These are phyloP conservation scores for Oryza officinalis DNA, from an alignment of 176 grass and related monocot genomes.

Conservation along the genomic window DNA sequence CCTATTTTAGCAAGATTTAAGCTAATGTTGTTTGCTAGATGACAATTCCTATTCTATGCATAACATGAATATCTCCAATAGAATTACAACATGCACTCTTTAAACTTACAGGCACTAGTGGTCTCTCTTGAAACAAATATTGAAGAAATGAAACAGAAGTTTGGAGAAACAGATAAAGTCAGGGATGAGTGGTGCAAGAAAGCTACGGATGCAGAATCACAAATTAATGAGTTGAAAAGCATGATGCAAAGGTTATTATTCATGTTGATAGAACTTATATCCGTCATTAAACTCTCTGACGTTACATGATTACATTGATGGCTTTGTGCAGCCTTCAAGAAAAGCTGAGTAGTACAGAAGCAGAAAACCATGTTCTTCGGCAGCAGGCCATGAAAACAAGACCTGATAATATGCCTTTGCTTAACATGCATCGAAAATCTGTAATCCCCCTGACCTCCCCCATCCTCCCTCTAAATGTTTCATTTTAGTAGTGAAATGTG, in stretches of 20 bases:
- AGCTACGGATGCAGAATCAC: conserved; percentile 62
- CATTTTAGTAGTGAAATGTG: not conserved
- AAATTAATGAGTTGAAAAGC: conserved; percentile 66
- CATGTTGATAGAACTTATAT: conserved; percentile 7
- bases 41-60: conserved; percentile 11
- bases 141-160: conserved; percentile 77
- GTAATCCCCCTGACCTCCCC: conserved; percentile 48
- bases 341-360: conserved; percentile 72
- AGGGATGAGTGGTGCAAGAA: conserved; percentile 64
- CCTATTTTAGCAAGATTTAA: not conserved
- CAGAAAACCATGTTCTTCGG: conserved; percentile 73
- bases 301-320: conserved; percentile 37
- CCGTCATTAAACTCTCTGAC: not conserved
- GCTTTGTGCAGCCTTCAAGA: conserved; percentile 73
- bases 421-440: conserved; percentile 66
- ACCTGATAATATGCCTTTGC: conserved; percentile 54
- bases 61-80: not conserved
- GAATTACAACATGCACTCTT: not conserved
- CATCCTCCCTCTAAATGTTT: conserved; percentile 1
- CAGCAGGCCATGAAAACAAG: conserved; percentile 64
- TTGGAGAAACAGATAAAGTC: conserved; percentile 59
- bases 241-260: conserved; percentile 77
- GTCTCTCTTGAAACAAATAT: conserved; percentile 80
- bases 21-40: conserved; percentile 5
- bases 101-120: conserved; percentile 50